Evolutionary conservation across 345 rosid genomes (phyloP).

Genomic region (Gossypium longicalyx): DNA sequence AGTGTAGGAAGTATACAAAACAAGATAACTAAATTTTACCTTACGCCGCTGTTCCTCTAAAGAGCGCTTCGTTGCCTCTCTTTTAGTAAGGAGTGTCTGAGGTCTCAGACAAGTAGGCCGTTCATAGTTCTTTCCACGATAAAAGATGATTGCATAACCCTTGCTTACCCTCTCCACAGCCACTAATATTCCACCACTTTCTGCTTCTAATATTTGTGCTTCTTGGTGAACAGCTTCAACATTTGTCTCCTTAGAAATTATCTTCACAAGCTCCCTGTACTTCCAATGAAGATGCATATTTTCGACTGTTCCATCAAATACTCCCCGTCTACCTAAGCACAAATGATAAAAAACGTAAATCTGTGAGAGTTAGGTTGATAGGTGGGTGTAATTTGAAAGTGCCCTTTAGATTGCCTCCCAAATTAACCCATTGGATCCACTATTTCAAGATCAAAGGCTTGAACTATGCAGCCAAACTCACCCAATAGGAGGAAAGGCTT

Average conservation of each 20-base stretch:
- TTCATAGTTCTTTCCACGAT: constrained; percentile 89
- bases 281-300: constrained; percentile 99
- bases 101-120: constrained; percentile 79
- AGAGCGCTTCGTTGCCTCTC: constrained; percentile 74
- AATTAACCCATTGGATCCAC: constrained; percentile 8
- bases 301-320: constrained; percentile 86
- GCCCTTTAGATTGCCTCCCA: background rate
- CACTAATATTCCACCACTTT: constrained; percentile 90
- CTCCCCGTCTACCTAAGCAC: constrained; percentile 77
- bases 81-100: constrained; percentile 67
- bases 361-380: too few relatives aligned
- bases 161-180: constrained; percentile 77
- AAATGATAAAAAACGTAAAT: constrained; percentile 21
- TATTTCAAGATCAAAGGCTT: constrained; percentile 4
- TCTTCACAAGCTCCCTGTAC: constrained; percentile 92
- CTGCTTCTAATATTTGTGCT: constrained; percentile 69
- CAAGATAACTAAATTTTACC: constrained; percentile 41
- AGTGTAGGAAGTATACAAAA: background rate
- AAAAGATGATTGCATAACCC: constrained; percentile 81
- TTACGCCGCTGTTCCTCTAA: constrained; percentile 73
- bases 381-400: background rate
- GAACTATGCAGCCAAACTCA: constrained; percentile 31
- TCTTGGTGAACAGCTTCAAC: constrained; percentile 55
- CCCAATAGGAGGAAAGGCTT: constrained; percentile 82
- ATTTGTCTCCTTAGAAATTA: constrained; percentile 57